Evolutionary conservation across 805 yeast species (phyloP).

Genomic region (Kluyveromyces nonfermentans): DNA sequence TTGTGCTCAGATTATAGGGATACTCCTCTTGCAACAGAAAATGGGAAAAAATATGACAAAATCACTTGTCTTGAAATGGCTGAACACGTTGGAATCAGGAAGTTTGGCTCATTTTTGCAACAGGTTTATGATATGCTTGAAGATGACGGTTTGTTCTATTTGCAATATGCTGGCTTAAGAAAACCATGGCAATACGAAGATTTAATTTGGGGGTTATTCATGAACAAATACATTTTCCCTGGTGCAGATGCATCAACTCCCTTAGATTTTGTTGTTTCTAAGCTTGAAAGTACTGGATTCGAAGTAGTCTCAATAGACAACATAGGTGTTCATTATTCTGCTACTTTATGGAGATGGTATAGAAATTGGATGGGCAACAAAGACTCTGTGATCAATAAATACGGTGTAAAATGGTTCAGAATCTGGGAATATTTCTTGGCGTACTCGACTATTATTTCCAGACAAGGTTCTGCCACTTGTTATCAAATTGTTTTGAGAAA

Average conservation of each 20-base stretch:
- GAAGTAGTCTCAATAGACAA: conserved; percentile 78
- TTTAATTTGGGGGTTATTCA: conserved; percentile 86
- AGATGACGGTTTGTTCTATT: conserved; percentile 80
- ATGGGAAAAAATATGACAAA: conserved; percentile 49
- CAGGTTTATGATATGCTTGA: conserved; percentile 84
- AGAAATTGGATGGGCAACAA: conserved; percentile 84
- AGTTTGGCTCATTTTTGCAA: conserved; percentile 61
- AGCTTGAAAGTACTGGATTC: conserved; percentile 76
- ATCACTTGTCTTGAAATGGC: conserved; percentile 92
- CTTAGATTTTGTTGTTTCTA: conserved; percentile 66
- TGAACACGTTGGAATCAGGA: conserved; percentile 90
- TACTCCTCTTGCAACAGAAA: conserved; percentile 61
- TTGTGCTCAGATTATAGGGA: conserved; percentile 86
- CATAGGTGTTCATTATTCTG: conserved; percentile 88
- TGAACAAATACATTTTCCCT: conserved; percentile 94
- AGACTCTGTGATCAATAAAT: conserved; percentile 65
- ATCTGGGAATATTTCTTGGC: conserved; percentile 91
- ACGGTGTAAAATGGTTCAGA: conserved; percentile 84
- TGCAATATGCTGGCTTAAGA: conserved; percentile 86
- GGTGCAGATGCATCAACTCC: conserved; percentile 98
- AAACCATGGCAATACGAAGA: conserved; percentile 94
- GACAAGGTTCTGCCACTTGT: conserved; percentile 91
- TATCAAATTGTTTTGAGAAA: conserved; percentile 86
- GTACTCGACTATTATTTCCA: conserved; percentile 69
- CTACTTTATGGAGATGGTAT: conserved; percentile 91